Conservation (phyloP, 1,284 basidiomycete species). For the Baeospora myosura region DNA sequence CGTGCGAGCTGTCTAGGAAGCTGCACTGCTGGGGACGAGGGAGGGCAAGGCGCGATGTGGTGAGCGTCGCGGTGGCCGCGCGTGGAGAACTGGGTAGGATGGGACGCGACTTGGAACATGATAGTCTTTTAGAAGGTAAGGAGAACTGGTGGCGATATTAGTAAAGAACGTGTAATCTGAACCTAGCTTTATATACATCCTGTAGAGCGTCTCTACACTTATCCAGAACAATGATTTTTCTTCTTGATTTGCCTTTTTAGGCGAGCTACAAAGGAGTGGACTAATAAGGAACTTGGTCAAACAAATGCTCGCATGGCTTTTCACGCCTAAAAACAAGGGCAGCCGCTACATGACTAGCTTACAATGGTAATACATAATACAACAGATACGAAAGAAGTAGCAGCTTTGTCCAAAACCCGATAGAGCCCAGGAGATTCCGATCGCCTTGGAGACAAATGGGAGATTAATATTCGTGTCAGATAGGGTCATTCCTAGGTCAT, state of each 20-base stretch:
- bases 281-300: slow-evolving; percentile 1
- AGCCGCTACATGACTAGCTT: too few species aligned
- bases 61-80: slow-evolving; percentile 21
- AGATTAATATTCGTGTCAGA: too few species aligned
- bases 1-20: slow-evolving; percentile 52
- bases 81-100: slow-evolving; percentile 31
- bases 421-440: too few species aligned
- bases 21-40: slow-evolving; percentile 32
- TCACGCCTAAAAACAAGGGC: too few species aligned
- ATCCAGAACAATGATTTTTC: not conserved
- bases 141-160: not conserved
- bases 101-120: slow-evolving; percentile 46
- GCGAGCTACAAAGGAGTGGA: not conserved
- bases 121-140: slow-evolving; percentile 1
- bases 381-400: too few species aligned
- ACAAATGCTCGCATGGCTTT: too few species aligned
- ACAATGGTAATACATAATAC: too few species aligned
- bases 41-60: slow-evolving; percentile 17
- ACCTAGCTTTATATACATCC: not conserved
- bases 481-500: not conserved
- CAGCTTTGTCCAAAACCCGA: too few species aligned
- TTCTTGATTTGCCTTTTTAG: not conserved
- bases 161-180: not conserved
- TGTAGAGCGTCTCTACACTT: not conserved
- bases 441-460: too few species aligned